A percentile compares a stretch with the other conserved stretches of the same genome.
phyloP scores from a whole-genome alignment of 495 filamentous ascomycete genomes.

The Xylaria curta region DNA sequence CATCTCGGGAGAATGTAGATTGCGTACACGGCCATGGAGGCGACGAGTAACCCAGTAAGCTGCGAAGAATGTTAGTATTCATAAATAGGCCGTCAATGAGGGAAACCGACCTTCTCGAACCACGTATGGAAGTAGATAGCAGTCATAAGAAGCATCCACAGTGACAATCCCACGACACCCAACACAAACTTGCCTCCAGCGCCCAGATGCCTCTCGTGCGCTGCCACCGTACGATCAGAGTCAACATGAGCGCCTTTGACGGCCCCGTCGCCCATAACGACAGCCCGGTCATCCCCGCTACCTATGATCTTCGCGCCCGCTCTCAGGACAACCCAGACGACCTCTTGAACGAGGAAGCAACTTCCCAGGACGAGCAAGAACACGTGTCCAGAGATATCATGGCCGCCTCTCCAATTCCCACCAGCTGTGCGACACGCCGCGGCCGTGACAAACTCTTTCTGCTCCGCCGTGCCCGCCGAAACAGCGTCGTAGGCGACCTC shows the following conservation, averaged over 20 bases:
- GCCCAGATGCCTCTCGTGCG: constrained; percentile 42
- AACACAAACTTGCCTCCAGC: constrained; percentile 55
- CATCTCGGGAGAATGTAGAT: constrained; percentile 80
- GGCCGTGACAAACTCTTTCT: constrained; percentile 66
- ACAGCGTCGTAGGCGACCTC: constrained; percentile 52
- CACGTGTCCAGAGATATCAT: constrained; percentile 94
- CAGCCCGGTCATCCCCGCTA: constrained; percentile 60
- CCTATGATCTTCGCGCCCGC: constrained; percentile 31
- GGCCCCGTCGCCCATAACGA: constrained; percentile 66
- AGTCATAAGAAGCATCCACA: constrained; percentile 98
- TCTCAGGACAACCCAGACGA: constrained; percentile 64
- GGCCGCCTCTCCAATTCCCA: constrained; percentile 84
- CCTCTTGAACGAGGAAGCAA: constrained; percentile 79
- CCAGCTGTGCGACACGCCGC: constrained; percentile 83
- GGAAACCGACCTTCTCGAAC: constrained; percentile 84
- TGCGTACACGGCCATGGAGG: constrained; percentile 69
- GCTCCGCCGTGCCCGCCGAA: constrained; percentile 36
- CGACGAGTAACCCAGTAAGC: constrained; percentile 76
- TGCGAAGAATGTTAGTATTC: constrained; percentile 40
- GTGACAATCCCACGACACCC: constrained; percentile 66
- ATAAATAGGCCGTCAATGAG: constrained; percentile 20
- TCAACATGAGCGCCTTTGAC: constrained; percentile 58
- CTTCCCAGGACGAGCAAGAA: constrained; percentile 88
- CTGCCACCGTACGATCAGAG: constrained; percentile 32
- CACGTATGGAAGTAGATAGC: constrained; percentile 97